phyloP scores from a whole-genome alignment of 257 asterid genomes.

The Solanum pinnatisectum region DNA sequence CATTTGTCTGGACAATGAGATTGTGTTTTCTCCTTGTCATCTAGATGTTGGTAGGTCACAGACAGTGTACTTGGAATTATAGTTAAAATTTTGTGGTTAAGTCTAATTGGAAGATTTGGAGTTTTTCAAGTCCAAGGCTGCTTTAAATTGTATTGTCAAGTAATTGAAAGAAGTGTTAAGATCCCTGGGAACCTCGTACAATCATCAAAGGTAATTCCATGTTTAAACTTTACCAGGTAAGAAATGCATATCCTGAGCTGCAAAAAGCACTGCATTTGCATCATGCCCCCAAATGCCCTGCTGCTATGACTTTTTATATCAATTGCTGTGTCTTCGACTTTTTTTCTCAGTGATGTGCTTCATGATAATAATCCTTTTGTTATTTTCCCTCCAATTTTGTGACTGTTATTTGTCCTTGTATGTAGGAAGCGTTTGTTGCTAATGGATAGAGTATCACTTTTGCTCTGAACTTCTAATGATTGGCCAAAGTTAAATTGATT shows the following conservation, averaged over 20 bases:
- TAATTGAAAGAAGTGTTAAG: neutral
- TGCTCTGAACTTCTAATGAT: neutral
- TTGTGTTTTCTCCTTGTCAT: neutral
- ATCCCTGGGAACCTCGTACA: neutral
- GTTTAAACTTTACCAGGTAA: neutral
- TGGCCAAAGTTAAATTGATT: neutral
- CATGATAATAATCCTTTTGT: neutral
- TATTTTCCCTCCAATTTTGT: neutral
- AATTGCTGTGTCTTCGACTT: neutral
- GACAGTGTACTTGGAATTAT: neutral
- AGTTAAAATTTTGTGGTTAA: neutral
- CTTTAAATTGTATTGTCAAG: neutral
- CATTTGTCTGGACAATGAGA: neutral
- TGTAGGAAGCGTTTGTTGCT: neutral
- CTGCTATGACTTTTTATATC: neutral
- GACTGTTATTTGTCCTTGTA: neutral
- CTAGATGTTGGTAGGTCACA: neutral
- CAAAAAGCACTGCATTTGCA: neutral
- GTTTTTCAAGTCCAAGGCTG: neutral
- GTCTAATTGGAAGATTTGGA: neutral
- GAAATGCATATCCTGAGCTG: neutral
- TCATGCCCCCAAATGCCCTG: neutral
- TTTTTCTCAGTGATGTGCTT: neutral
- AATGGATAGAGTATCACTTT: neutral
- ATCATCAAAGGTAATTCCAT: neutral